Evolutionary conservation across 495 filamentous ascomycete genomes (phyloP), one percentile per base, ranked within the genome.

Genomic region (Lepraria neglecta): DNA sequence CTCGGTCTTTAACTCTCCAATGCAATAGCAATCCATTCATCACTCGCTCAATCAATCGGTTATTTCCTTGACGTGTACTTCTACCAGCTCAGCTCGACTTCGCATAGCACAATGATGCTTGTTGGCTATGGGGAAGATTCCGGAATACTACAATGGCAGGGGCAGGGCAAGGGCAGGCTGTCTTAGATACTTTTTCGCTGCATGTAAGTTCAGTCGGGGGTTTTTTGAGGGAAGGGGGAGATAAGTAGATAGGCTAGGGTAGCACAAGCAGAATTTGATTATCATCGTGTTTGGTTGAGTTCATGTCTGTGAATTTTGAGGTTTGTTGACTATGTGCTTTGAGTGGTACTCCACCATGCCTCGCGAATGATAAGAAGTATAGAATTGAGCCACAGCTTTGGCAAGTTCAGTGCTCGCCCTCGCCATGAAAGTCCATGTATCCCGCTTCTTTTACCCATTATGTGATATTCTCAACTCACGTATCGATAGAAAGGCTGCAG

Each of bases 31-130:
- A 38, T 38, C 35, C 35, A 38, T 10, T 6, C 35, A 38, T 38
- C 35, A 38, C 35, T 38, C 35, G 12, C 35, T 7, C 35, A 60
- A 52, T 21, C 47, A 19, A 40, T 52, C n/a, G 3, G 10, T 42
- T 6, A 28, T 48, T 51, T 43, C 40, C 46, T 60, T 52, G 45
- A 40, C 48, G 17, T 53, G 50, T 52, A 61, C 17, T 61, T 61
- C 50, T 52, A 61, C 40, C 48, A 17, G 48, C 21, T 44, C 48
- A 28, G 48, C 31, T 24, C 28, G 27, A 31, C 15, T 31, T 33
- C 48, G 27, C 48, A n/a, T 24, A 35, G 27, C 24, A 42, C 48
- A 45, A 17, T 43, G 11, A n/a, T 21, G 24, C 47, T 33, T 40
- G 3, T 17, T 35, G 19, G 19, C 6, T 46, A 46, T 21, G 44